phyloP scores from a whole-genome alignment of 192 early-diverging fungal species.

The Pilobolus umbonatus region DNA sequence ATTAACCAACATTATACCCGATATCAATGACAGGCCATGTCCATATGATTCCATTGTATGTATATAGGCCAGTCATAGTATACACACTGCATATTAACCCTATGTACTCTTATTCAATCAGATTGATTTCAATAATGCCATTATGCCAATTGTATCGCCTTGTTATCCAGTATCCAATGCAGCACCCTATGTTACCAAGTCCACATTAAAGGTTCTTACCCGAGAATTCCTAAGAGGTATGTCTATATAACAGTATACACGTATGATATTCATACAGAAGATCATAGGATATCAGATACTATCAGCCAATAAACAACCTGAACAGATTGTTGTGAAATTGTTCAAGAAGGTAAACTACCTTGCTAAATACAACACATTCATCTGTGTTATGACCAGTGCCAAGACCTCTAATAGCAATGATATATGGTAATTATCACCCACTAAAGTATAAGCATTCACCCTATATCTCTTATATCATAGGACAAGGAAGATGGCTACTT shows the following conservation, averaged over 20 bases:
- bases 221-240: slow-evolving; percentile 25
- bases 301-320: background rate
- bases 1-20: slow-evolving; percentile 11
- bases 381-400: slow-evolving; percentile 13
- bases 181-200: slow-evolving; percentile 18
- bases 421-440: slow-evolving; percentile 9
- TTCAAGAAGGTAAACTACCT: slow-evolving; percentile 13
- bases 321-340: slow-evolving; percentile 11
- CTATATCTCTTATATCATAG: background rate
- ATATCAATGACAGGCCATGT: background rate
- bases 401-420: slow-evolving; percentile 17
- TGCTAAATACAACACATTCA: slow-evolving; percentile 15
- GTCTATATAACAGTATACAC: no score
- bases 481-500: slow-evolving; percentile 17
- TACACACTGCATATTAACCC: background rate
- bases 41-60: slow-evolving; percentile 8
- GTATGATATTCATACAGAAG: background rate
- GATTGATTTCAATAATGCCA: slow-evolving; percentile 13
- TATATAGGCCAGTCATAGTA: background rate
- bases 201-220: slow-evolving; percentile 14
- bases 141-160: slow-evolving; percentile 29
- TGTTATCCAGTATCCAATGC: slow-evolving; percentile 28
- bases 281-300: background rate
- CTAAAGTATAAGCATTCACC: no score
- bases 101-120: no score